Conservation (phyloP, 1,284 basidiomycete species). For the Xerocomus nothofagi region DNA sequence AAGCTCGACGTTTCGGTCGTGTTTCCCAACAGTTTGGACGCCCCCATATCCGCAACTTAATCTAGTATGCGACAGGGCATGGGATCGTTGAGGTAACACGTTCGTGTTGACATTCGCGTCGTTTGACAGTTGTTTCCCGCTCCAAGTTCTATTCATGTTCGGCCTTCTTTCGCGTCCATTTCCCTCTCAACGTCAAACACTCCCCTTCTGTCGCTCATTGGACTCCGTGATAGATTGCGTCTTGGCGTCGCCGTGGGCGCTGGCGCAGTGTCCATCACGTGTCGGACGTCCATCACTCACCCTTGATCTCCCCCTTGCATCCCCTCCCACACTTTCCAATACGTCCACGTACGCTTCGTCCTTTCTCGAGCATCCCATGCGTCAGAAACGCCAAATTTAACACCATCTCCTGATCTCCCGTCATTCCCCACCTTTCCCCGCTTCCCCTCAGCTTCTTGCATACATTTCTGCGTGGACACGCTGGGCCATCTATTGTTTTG, state of each 20-base stretch:
- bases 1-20: slow-evolving; percentile 12
- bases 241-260: neutral
- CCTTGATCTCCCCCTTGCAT: neutral
- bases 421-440: slow-evolving; percentile 27
- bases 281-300: neutral
- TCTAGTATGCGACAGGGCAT: neutral
- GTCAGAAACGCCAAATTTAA: slow-evolving; percentile 10
- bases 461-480: neutral
- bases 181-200: neutral
- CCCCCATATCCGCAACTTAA: slow-evolving; percentile 11
- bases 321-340: slow-evolving; percentile 11
- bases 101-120: slow-evolving; percentile 5
- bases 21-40: slow-evolving; percentile 2
- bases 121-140: slow-evolving; percentile 15
- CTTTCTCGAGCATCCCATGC: slow-evolving; percentile 1
- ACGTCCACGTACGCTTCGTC: neutral
- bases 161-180: slow-evolving; percentile 3
- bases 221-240: neutral
- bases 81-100: slow-evolving; percentile 18
- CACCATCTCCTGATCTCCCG: slow-evolving; percentile 4
- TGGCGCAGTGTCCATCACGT: neutral
- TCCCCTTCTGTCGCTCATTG: neutral
- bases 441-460: slow-evolving; percentile 21
- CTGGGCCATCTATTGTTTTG: neutral
- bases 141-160: slow-evolving; percentile 7